Base-by-base conservation (phyloP, 176 grass and related monocot species). In the Carex cristatella region DNA sequence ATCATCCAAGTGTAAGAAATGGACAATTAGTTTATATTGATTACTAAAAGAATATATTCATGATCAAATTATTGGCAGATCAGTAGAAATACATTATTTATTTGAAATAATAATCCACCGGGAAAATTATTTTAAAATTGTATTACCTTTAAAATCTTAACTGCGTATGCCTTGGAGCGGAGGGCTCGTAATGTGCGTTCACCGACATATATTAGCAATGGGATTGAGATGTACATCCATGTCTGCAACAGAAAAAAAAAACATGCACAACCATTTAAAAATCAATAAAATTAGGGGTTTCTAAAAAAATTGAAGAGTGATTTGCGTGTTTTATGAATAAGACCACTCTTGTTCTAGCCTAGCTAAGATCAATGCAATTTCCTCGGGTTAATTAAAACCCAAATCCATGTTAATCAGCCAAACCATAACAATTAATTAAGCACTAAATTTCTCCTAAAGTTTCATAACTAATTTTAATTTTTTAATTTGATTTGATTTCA, bases 151-250 rank as follows among this genome's bases (percentile, higher is more conserved):
- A 94, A 44, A 85, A 99, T 95, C 78, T 95, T 95, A 18, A 94
- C 96, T 15, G 88, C 44, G 76, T 95, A 95, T 69, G 91, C 96
- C 35, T 95, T 99, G 23, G 96, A 99, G 51, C 96, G 90, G 37
- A 99, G 79, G 72, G 91, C 93, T 83, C 96, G 79, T 8, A 99
- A 85, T 65, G 84, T 90, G 84, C 96, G 84, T 44, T 95, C 96
- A 54, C 96, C 96, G 1, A 92, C 84, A 33, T 99, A 99, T 42
- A 95, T 73, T 12, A 86, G 38, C 88, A 99, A 83, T 0, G 96
- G 96, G 58, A 99, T 78, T 11, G 93, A 87, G 69, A 99, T 94
- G 90, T 99, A 99, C 91, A 99, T 99, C 96, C 96, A 99, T 89
- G 96, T 99, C 96, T 99, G 91, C 44, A 87, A 64, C 87, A 66